Conservation (phyloP, 306 rosid species). For the Echinosophora koreensis region DNA sequence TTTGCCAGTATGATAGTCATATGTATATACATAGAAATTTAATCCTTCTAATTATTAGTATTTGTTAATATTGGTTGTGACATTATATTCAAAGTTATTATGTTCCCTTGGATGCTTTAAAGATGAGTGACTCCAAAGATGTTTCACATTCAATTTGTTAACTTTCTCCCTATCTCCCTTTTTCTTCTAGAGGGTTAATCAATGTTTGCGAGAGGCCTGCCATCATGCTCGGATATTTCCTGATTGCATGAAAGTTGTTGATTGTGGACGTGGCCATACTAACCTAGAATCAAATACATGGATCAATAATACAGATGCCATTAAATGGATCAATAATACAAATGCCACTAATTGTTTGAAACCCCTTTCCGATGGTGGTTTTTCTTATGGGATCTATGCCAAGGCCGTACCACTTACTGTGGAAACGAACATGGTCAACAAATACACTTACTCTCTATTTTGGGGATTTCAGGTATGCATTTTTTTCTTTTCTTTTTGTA, state of each 20-base stretch:
- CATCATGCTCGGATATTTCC: neutral
- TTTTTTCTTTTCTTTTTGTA: neutral
- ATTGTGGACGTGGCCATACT: slow-evolving; percentile 54
- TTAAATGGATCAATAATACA: no score
- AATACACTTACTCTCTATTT: slow-evolving; percentile 48
- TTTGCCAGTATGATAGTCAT: neutral
- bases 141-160: slow-evolving; percentile 24
- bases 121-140: neutral
- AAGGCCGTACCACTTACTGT: no score
- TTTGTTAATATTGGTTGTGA: neutral
- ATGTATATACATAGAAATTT: neutral
- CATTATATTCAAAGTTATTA: neutral
- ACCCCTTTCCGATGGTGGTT: no score
- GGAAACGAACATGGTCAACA: neutral
- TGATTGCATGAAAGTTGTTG: slow-evolving; percentile 57
- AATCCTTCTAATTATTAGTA: neutral
- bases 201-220: slow-evolving; percentile 78
- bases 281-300: no score
- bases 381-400: no score
- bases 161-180: slow-evolving; percentile 1
- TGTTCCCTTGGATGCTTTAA: slow-evolving; percentile 33
- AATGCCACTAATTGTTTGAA: no score
- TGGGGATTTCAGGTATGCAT: slow-evolving; percentile 52
- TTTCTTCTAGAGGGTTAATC: slow-evolving; percentile 76
- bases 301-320: no score